These are phyloP conservation scores for Corylus americana DNA, from an alignment of 306 rosid genomes.

Conservation along the genomic window DNA sequence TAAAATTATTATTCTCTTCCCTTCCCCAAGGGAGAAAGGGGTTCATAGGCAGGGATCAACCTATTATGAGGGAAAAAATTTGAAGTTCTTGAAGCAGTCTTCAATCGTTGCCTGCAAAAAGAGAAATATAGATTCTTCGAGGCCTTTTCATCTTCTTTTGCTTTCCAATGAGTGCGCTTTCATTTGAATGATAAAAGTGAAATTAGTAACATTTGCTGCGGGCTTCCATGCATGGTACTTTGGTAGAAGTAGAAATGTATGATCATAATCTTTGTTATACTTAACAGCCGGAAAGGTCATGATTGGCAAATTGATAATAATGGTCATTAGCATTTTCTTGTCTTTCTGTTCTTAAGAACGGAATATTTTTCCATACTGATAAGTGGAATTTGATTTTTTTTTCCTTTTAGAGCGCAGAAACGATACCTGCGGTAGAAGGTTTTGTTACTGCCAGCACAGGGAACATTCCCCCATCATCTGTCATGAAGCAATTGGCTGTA, in stretches of 20 bases:
- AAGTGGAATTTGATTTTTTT: slow-evolving; percentile 10
- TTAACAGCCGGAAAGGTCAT: slow-evolving; percentile 5
- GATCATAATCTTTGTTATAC: slow-evolving; percentile 4
- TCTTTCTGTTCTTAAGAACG: slow-evolving; percentile 15
- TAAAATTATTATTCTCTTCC: not conserved
- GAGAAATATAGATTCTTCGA: slow-evolving; percentile 15
- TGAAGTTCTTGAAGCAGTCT: slow-evolving; percentile 14
- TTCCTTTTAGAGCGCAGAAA: slow-evolving; percentile 58
- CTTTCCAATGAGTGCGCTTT: slow-evolving; percentile 2
- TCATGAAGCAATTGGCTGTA: slow-evolving; percentile 76
- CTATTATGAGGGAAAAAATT: not conserved
- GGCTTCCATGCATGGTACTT: not conserved
- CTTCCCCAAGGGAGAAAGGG: not conserved
- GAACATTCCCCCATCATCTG: slow-evolving; percentile 69
- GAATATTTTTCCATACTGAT: slow-evolving; percentile 25
- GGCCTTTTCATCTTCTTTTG: slow-evolving; percentile 11
- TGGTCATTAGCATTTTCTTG: slow-evolving; percentile 7
- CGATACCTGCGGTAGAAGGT: slow-evolving; percentile 72
- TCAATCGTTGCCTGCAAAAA: slow-evolving; percentile 1
- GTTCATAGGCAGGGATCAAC: not conserved
- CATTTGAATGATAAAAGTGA: slow-evolving; percentile 10
- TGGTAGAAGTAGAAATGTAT: slow-evolving; percentile 18
- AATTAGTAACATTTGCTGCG: not conserved
- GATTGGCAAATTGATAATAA: slow-evolving; percentile 3
- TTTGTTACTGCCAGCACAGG: slow-evolving; percentile 57